Conservation (phyloP, 352 stramenopile genomes). For the Phytophthora pinifolia region DNA sequence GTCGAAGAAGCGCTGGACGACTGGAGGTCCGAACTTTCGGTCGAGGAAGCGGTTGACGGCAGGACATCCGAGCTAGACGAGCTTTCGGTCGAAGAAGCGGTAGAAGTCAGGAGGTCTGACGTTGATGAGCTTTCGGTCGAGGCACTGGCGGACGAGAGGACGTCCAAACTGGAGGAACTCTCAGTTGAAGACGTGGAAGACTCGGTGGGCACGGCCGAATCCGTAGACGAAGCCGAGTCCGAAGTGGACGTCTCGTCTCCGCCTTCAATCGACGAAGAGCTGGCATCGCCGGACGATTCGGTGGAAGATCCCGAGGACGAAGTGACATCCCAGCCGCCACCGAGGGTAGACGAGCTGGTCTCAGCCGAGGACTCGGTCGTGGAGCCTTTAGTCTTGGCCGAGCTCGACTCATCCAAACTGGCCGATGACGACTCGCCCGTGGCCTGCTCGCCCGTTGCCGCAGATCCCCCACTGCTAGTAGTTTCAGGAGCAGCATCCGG, state of each 20-base stretch:
- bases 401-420: conserved; percentile 18
- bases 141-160: not conserved
- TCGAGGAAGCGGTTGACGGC: too few relatives aligned
- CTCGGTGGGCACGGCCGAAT: not conserved
- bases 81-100: too few relatives aligned
- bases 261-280: conserved; percentile 5
- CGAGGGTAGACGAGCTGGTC: conserved; percentile 8
- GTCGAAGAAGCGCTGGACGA: too few relatives aligned
- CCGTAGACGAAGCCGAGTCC: conserved; percentile 3
- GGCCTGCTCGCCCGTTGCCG: not conserved
- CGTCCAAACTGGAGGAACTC: not conserved
- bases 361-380: conserved; percentile 10
- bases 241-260: conserved; percentile 1
- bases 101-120: conserved; percentile 1
- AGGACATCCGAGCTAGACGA: too few relatives aligned
- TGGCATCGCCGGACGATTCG: conserved; percentile 8
- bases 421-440: conserved; percentile 1
- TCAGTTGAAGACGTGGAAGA: conserved; percentile 2
- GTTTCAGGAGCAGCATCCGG: conserved; percentile 4
- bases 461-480: not conserved
- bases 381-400: conserved; percentile 1
- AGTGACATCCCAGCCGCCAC: conserved; percentile 10
- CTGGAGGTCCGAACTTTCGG: too few relatives aligned
- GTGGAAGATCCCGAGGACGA: conserved; percentile 5
- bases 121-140: conserved; percentile 5